These are phyloP conservation scores for Eucalyptus curtisii DNA, from an alignment of 345 rosid genomes.

Conservation along the genomic window DNA sequence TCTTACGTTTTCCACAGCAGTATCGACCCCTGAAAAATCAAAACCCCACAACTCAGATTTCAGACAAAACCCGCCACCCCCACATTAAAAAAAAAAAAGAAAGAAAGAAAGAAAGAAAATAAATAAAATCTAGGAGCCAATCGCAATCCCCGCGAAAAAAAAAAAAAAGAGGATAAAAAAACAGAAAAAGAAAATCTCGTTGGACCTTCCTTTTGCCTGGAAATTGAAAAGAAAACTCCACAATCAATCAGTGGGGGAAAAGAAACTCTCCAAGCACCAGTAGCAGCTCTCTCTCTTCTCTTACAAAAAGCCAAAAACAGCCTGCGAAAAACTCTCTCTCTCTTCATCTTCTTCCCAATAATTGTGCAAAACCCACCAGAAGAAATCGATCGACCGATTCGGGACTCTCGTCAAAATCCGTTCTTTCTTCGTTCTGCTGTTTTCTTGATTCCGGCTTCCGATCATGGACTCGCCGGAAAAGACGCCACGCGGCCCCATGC, in stretches of 20 bases:
- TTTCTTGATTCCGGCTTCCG: background rate
- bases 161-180: background rate
- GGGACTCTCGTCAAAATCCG: background rate
- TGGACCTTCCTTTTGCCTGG: background rate
- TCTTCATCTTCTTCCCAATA: background rate
- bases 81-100: background rate
- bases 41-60: background rate
- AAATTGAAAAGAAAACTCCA: background rate
- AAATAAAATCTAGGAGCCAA: background rate
- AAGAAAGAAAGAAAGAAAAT: background rate
- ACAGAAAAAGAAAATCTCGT: background rate
- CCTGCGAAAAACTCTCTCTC: background rate
- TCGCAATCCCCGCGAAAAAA: background rate
- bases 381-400: background rate
- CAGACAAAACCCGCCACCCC: background rate
- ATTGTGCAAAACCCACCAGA: background rate
- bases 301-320: background rate
- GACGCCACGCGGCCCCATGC: background rate
- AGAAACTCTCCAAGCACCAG: background rate
- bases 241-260: background rate
- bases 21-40: background rate
- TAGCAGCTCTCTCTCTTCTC: background rate
- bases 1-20: background rate
- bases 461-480: constrained; percentile 38
- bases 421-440: background rate